Base-by-base conservation (phyloP, 441 rosid genomes). In the Caryocar brasiliense region DNA sequence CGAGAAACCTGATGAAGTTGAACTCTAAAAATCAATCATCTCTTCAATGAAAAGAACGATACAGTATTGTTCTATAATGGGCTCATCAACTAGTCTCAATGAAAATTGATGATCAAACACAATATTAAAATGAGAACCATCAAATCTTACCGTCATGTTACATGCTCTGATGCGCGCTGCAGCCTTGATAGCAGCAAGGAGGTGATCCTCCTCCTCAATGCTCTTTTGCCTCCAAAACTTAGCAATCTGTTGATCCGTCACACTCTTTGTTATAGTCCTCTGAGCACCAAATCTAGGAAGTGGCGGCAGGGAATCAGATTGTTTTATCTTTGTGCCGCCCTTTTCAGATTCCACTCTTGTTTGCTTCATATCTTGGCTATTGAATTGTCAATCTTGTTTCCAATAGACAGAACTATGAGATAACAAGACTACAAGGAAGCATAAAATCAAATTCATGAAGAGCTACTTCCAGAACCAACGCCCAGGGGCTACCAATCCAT, bases 211-310 rank as follows among this genome's bases (percentile, higher is more conserved):
- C 71, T 85, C 86, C 37, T 61, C 73, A 29, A 75, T 50, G 35
- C 69, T 76, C 62, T 77, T 89, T 71, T 55, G 70, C 69, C 81
- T 81, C 95, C 95, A 85, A 58, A 76, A 89, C 67, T 67, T 79
- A 19, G 85, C 91, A 40, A 89, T 85, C 73, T 85, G 85, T 58
- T 39, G 77, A 34, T 83, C 83, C 0, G 97, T 89, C 52, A 85
- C 74, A 45, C 95, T 83, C 8, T 65, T 72, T 28, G 67, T 30
- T 3, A 22, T 40, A 0, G 41, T 44, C 56, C 61, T 78, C 66
- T 53, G 63, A 11, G 27, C 67, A 79, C 76, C 70, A 58, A 64
- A 69, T 36, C 73, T 34, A 0, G 71, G 77, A 67, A 64, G 69
- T 19, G 75, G 81, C 4, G 67, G 80, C 9, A 36, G 1, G 69